Base-by-base conservation (phyloP, 208 protist genomes). In the Trypanosomatidae sp. region DNA sequence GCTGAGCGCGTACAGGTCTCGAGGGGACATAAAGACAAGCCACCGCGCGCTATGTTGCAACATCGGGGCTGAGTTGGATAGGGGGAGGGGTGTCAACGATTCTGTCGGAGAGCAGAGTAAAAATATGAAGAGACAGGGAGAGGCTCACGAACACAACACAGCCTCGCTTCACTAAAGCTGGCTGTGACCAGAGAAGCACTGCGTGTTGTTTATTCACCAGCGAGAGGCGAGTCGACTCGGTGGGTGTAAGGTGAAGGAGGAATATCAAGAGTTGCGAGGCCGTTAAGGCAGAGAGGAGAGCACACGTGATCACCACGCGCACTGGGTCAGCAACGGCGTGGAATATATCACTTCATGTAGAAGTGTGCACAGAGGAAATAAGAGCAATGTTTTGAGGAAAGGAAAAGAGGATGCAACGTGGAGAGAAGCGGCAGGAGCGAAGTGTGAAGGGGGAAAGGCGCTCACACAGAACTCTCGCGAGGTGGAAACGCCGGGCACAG, bases 1-100 rank as follows among this genome's bases (percentile, higher is more conserved):
- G 4, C 78, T 64, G 8, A 95, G 68, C 0, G 83, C 84, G 70
- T 80, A 89, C 39, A 94, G 75, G 46, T 89, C 81, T 19, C 75
- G 68, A 13, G 80, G 81, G 2, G 76, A 39, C 66, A 69, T 69
- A 17, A 69, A 59, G 46, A 19, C 49, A n/a, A 69, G 17, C 5
- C 33, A 6, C 28, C 25, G 46, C 33, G 19, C 46, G 49, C 66
- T 69, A 1, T 17, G 28, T 7, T 22, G 47, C 4, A 56, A 28
- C 66, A 69, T 69, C 44, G 62, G 13, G 41, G 0, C 12, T 52
- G 43, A 33, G 10, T 22, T 39, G 13, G n/a, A 30, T 22, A 36
- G n/a, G 25, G 3, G 25, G 25, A 25, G 49, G n/a, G 33, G 10
- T 19, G 39, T 6, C 22, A 33, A 2, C 28, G 8, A 15, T 30